Base-by-base conservation (phyloP, 176 grass and related monocot species). In the Oryza rufipogon region DNA sequence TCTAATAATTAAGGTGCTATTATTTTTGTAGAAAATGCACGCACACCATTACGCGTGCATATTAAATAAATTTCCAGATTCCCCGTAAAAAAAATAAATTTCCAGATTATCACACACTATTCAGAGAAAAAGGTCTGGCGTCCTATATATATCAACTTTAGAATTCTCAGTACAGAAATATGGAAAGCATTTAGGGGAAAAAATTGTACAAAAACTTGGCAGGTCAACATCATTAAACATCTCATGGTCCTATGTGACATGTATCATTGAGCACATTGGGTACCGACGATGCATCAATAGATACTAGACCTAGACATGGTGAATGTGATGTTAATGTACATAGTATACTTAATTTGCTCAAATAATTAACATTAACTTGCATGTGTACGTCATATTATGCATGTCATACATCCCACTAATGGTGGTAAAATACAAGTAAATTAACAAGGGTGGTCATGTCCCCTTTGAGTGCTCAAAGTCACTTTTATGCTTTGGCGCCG, bases 381-480 rank as follows among this genome's bases (percentile, higher is more conserved):
- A n/a, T 67, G 4, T 68, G 26, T 11, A 10, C 34, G 48, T 7
- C 68, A 34, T 80, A 69, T 68, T 68, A n/a, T 65, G 45, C 14
- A 33, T 28, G 22, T 4, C 56, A 48, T 73, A 56, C 52, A 20
- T 64, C 81, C 54, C 39, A 64, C 44, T 61, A 54, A 33, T 64
- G 28, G 68, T n/a, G 39, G 39, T 14, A 75, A 51, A 80, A 68
- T 80, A 80, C 25, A 61, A 28, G 5, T 56, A 56, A 46, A 15
- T 9, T 46, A 41, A 28, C 26, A 5, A 74, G 54, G 11, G 64
- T 66, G 19, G 0, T 38, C 73, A n/a, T 83, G 71, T 83, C 25
- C 48, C 36, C 48, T 13, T 13, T 45, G n/a, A 84, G 83, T 85
- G 83, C 73, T 61, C 47, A 41, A 85, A 51, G 74, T 85, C 83